phyloP scores from a whole-genome alignment of 2,329 filamentous ascomycete species.

The Diaporthe nobilis region DNA sequence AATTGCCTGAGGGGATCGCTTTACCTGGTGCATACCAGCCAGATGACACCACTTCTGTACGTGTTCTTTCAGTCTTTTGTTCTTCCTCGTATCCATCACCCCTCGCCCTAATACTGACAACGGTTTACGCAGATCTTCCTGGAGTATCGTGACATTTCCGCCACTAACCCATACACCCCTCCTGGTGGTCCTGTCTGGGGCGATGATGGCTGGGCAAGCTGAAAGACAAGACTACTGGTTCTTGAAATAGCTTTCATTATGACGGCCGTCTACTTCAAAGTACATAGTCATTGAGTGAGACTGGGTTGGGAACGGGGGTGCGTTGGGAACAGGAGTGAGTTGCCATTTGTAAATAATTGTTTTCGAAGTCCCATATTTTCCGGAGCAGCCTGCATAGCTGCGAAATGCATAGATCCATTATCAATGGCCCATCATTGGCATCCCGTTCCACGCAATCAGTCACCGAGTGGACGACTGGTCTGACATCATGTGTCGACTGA shows the following conservation, averaged over 20 bases:
- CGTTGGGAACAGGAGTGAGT: background rate
- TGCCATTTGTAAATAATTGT: background rate
- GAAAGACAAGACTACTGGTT: background rate
- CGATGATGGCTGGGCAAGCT: slow-evolving; percentile 5
- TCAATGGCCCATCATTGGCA: background rate
- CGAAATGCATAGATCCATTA: background rate
- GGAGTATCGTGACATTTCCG: slow-evolving; percentile 15
- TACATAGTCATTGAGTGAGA: background rate
- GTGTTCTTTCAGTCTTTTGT: background rate
- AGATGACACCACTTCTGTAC: slow-evolving; percentile 1
- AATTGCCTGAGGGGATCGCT: slow-evolving; percentile 1
- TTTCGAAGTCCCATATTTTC: background rate
- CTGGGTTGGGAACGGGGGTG: background rate
- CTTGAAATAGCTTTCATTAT: background rate
- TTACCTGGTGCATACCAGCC: slow-evolving; percentile 19
- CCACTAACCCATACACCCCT: slow-evolving; percentile 6
- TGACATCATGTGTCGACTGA: too few species aligned
- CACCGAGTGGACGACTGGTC: background rate
- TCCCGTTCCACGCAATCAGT: background rate
- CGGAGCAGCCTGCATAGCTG: background rate
- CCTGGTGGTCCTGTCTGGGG: slow-evolving; percentile 23
- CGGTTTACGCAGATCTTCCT: background rate
- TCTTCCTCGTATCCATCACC: background rate
- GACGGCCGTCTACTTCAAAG: background rate
- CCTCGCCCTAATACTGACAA: background rate